Base-by-base conservation (phyloP, 1,284 basidiomycete genomes). In the Ganoderma resinaceum region DNA sequence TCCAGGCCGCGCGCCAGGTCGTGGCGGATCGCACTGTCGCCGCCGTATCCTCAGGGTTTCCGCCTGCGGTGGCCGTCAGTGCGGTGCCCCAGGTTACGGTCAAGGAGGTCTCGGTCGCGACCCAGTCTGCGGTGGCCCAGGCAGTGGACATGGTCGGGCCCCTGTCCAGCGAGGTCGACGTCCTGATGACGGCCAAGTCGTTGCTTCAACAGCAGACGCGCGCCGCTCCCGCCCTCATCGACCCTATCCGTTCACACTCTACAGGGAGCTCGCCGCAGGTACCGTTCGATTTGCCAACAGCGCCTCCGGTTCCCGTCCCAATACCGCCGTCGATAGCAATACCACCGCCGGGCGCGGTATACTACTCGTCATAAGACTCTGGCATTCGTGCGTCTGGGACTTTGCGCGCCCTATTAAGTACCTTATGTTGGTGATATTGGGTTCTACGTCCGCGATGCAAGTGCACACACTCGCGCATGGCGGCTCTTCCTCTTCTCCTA, bases 1-100 rank as follows among this genome's bases (percentile, higher is more conserved):
- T 93, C 58, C 89, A 92, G 75, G 93, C 92, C 40, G 92, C 92
- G 8, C 89, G 91, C 69, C 86, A 87, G 67, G 86, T 88, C n/a
- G 86, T 84, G 20, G 85, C 86, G 9, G 87, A 89, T 68, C 85
- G 83, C 38, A 82, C 84, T 12, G 83, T 82, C 16, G 83, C 80
- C 5, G 82, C 83, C 23, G 81, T 83, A 26, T 81, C 79, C 4
- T 81, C 81, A 18, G 84, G 85, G 20, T 70, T 84, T 33, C 76
- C 78, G 2, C 82, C 83, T 20, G 72, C 80, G 0, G 80, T 84
- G 26, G 83, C 87, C 26, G 38, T 60, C 9, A 68, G 53, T 31
- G 35, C 64, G 29, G 61, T 68, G 42, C 84, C 86, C 52, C 87
- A 88, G 70, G 90, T 93, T 63, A 92, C 91, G 18, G 90, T 94